Percentiles rank a stretch among this genome's conserved stretches.
Evolutionary conservation across 208 protist genomes (phyloP).

Genomic region (Blechomonas ayalai): DNA sequence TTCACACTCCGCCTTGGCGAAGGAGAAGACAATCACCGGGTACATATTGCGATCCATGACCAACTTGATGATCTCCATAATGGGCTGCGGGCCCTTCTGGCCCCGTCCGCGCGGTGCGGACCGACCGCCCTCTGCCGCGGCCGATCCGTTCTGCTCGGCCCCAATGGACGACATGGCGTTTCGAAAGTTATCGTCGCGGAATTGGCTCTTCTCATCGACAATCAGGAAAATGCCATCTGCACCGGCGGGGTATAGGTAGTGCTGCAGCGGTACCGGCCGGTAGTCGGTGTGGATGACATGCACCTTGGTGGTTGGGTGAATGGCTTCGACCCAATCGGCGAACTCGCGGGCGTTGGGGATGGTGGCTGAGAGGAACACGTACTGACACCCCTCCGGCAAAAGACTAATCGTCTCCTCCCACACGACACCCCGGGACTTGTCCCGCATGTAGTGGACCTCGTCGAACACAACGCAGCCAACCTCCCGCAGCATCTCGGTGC

Average conservation of each 20-base stretch:
- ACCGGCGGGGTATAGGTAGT: conserved; percentile 98
- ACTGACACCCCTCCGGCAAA: conserved; percentile 96
- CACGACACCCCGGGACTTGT: conserved; percentile 98
- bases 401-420: conserved; percentile 99
- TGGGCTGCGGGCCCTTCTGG: conserved; percentile 31
- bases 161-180: conserved; percentile 91
- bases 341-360: conserved; percentile 99
- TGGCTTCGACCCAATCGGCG: conserved; percentile 98
- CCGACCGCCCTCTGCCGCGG: conserved; percentile 12
- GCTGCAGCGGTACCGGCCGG: conserved; percentile 98
- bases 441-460: conserved; percentile 99
- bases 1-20: conserved; percentile 98
- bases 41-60: conserved; percentile 96
- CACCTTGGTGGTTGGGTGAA: conserved; percentile 95
- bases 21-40: conserved; percentile 99
- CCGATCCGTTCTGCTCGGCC: conserved; percentile 10
- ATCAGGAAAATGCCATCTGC: conserved; percentile 96
- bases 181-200: conserved; percentile 95
- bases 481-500: conserved; percentile 98
- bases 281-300: conserved; percentile 99
- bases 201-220: conserved; percentile 93
- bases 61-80: conserved; percentile 95
- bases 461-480: conserved; percentile 99
- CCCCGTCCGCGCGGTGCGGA: conserved; percentile 11
- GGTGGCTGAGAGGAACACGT: conserved; percentile 99